Percentiles rank a stretch among this genome's conserved stretches.
Evolutionary conservation across 2,329 filamentous ascomycete species (phyloP).

Genomic region (Xylaria sp.): DNA sequence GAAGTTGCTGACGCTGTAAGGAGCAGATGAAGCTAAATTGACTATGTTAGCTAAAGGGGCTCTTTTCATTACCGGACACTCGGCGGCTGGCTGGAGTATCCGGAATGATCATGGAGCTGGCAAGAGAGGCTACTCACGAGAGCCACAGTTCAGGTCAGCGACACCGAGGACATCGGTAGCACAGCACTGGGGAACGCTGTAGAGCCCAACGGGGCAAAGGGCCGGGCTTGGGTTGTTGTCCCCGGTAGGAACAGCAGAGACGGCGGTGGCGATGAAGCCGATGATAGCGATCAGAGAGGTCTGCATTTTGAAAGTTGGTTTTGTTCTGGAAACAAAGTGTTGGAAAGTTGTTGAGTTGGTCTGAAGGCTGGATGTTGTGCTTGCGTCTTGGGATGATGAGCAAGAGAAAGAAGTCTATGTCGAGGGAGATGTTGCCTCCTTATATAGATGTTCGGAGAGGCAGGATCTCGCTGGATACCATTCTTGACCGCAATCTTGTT

Average conservation of each 20-base stretch:
- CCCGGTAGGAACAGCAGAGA: slow-evolving; percentile 36
- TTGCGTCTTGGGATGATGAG: slow-evolving; percentile 33
- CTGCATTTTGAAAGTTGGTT: slow-evolving; percentile 44
- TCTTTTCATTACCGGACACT: not conserved
- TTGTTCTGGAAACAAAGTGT: slow-evolving; percentile 21
- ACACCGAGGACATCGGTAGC: slow-evolving; percentile 66
- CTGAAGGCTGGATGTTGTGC: slow-evolving; percentile 28
- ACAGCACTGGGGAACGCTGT: slow-evolving; percentile 65
- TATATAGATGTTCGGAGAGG: slow-evolving; percentile 34
- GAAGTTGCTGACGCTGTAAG: slow-evolving; percentile 57
- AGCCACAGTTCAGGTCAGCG: slow-evolving; percentile 58
- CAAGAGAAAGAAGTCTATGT: not conserved
- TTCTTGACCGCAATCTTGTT: slow-evolving; percentile 25
- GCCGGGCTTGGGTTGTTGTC: not conserved
- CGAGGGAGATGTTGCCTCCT: slow-evolving; percentile 28
- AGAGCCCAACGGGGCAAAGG: slow-evolving; percentile 55
- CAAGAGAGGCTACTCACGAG: slow-evolving; percentile 47
- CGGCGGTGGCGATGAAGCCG: slow-evolving; percentile 43
- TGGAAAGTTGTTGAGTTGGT: slow-evolving; percentile 23
- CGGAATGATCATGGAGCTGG: not conserved
- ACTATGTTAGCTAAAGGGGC: not conserved
- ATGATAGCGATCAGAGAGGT: slow-evolving; percentile 41
- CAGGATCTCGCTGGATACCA: slow-evolving; percentile 4
- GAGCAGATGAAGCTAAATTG: slow-evolving; percentile 49
- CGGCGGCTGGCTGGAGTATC: not conserved